Conservation (phyloP, 805 yeast species). For the Wickerhamomyces bisporus region DNA sequence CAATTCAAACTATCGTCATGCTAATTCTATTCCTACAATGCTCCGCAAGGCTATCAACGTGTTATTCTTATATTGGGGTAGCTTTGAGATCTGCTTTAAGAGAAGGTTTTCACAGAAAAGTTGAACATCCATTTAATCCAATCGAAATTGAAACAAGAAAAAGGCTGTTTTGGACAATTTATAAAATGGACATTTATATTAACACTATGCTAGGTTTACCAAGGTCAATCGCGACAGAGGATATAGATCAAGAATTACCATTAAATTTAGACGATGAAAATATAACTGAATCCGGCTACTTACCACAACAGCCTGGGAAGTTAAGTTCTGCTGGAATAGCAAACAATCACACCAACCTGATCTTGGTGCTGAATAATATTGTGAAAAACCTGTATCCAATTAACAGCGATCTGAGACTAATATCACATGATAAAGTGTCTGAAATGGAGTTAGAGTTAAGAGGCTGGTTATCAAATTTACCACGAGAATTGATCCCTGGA, state of each 20-base stretch:
- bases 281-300: conserved; percentile 61
- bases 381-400: conserved; percentile 69
- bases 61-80: conserved; percentile 87
- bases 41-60: conserved; percentile 82
- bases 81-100: conserved; percentile 81
- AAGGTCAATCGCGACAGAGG: conserved; percentile 66
- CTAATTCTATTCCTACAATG: conserved; percentile 82
- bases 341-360: conserved; percentile 74
- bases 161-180: conserved; percentile 82
- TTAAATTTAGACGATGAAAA: conserved; percentile 82
- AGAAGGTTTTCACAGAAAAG: conserved; percentile 77
- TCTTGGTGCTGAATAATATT: conserved; percentile 63
- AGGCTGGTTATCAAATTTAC: conserved; percentile 67
- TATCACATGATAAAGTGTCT: conserved; percentile 39
- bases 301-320: conserved; percentile 42
- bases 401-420: conserved; percentile 29
- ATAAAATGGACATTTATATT: conserved; percentile 86
- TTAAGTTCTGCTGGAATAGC: conserved; percentile 75
- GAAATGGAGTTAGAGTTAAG: conserved; percentile 64
- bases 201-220: conserved; percentile 87
- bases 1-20: conserved; percentile 85
- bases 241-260: conserved; percentile 85
- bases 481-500: conserved; percentile 67
- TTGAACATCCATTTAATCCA: conserved; percentile 56
- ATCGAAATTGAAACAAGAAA: conserved; percentile 80